phyloP scores from a whole-genome alignment of 2,329 filamentous ascomycete genomes.

The Sphaerulina vaccinii region DNA sequence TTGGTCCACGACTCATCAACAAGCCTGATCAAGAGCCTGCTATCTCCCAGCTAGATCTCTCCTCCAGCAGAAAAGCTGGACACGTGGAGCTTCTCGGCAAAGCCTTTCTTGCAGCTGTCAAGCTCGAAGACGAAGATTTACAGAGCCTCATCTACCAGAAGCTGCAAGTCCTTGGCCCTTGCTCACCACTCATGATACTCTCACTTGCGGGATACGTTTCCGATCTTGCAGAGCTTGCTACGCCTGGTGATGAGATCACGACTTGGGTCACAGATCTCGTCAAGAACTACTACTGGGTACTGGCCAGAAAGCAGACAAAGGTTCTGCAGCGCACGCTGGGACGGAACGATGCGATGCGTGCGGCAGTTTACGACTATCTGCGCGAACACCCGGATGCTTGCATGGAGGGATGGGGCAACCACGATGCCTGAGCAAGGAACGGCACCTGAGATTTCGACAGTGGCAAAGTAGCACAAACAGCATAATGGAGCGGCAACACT shows the following conservation, averaged over 20 bases:
- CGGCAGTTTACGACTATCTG: background rate
- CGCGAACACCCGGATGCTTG: background rate
- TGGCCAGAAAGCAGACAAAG: slow-evolving; percentile 4
- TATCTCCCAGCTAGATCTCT: slow-evolving; percentile 1
- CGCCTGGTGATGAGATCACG: background rate
- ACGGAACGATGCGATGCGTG: slow-evolving; percentile 5
- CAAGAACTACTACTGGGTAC: slow-evolving; percentile 3
- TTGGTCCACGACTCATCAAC: slow-evolving; percentile 18
- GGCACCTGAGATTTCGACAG: too few species aligned
- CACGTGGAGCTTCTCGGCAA: slow-evolving; percentile 14
- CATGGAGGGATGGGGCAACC: background rate
- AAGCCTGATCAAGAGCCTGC: background rate
- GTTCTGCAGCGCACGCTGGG: slow-evolving; percentile 11
- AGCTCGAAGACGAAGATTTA: slow-evolving; percentile 20
- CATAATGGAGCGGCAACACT: too few species aligned
- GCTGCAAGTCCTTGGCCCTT: slow-evolving; percentile 18
- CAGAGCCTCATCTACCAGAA: slow-evolving; percentile 24
- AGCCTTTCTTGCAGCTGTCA: slow-evolving; percentile 21
- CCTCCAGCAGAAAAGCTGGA: slow-evolving; percentile 9
- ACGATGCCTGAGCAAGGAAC: background rate
- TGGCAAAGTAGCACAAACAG: too few species aligned
- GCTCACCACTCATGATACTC: slow-evolving; percentile 14
- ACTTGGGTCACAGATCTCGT: slow-evolving; percentile 18
- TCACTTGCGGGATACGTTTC: slow-evolving; percentile 8
- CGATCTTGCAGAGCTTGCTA: background rate